Evolutionary conservation across 768 basidiomycete species (phyloP).

Genomic region (Hericium coralloides): DNA sequence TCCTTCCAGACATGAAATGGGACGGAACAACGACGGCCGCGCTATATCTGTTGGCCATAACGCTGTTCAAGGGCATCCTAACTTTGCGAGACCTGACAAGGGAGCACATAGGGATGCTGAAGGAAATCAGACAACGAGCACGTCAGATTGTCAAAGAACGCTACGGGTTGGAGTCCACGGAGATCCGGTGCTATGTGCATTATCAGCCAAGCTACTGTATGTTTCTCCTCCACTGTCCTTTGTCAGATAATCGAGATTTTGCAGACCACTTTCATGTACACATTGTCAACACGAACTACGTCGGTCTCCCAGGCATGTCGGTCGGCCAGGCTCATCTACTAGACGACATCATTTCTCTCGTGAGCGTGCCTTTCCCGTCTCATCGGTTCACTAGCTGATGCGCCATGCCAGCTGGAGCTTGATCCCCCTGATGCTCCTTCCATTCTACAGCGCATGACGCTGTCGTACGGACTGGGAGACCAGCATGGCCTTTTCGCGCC

Average conservation of each 20-base stretch:
- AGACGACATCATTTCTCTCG: constrained; percentile 85
- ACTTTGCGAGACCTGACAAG: constrained; percentile 70
- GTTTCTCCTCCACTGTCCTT: constrained; percentile 17
- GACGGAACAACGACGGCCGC: constrained; percentile 66
- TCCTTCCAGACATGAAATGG: constrained; percentile 98
- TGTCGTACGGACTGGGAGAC: constrained; percentile 79
- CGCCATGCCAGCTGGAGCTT: constrained; percentile 48
- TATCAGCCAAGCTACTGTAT: constrained; percentile 95
- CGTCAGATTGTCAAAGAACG: constrained; percentile 41
- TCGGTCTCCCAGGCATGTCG: constrained; percentile 54
- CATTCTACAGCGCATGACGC: constrained; percentile 60
- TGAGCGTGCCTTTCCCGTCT: constrained; percentile 24
- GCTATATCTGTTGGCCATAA: constrained; percentile 81
- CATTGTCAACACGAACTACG: constrained; percentile 70
- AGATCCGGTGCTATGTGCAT: constrained; percentile 77
- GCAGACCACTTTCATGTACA: constrained; percentile 94
- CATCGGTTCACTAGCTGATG: neutral
- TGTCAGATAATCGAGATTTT: too few relatives aligned
- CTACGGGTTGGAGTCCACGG: constrained; percentile 57
- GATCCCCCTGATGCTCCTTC: constrained; percentile 36
- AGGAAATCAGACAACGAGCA: constrained; percentile 51
- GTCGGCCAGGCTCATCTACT: constrained; percentile 91
- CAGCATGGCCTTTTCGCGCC: constrained; percentile 60
- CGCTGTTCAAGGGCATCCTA: constrained; percentile 47
- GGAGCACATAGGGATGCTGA: constrained; percentile 58